These are phyloP conservation scores for Leishmania tarentolae DNA, from an alignment of 208 protist species.

Conservation along the genomic window DNA sequence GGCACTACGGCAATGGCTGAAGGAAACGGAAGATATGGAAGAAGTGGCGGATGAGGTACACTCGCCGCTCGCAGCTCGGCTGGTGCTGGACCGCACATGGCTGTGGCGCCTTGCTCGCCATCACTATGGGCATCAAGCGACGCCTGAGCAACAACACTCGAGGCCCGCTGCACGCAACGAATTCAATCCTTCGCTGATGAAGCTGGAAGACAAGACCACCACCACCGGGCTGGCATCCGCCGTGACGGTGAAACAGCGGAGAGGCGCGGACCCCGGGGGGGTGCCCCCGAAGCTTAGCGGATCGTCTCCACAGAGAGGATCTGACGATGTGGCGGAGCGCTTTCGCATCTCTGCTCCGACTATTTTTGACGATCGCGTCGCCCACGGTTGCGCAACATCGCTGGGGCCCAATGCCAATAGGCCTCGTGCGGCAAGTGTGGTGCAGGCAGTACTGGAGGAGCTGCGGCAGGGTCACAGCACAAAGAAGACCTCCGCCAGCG, in stretches of 20 bases:
- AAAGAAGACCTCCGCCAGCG: not conserved
- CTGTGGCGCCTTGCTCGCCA: slow-evolving; percentile 19
- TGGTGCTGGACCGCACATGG: slow-evolving; percentile 25
- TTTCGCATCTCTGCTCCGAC: slow-evolving; percentile 22
- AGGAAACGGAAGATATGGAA: slow-evolving; percentile 25
- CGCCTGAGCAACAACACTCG: not conserved
- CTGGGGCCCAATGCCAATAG: not conserved
- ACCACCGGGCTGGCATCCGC: not conserved
- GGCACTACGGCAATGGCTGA: slow-evolving; percentile 22
- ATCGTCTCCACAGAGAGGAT: not conserved
- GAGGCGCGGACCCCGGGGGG: not conserved
- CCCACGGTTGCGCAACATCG: not conserved
- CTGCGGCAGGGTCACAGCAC: slow-evolving; percentile 18
- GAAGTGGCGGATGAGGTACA: slow-evolving; percentile 22
- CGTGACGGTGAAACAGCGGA: not conserved
- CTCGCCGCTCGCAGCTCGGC: slow-evolving; percentile 31
- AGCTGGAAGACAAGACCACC: not conserved
- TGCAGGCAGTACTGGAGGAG: slow-evolving; percentile 24
- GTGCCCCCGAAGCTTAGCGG: not conserved
- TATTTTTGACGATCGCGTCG: not conserved
- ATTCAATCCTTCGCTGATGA: not conserved
- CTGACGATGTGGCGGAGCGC: slow-evolving; percentile 15
- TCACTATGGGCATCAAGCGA: not conserved
- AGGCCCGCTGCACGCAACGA: not conserved
- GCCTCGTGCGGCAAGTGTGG: slow-evolving; percentile 5